A percentile compares a stretch with the other conserved stretches of the same genome.
phyloP scores from a whole-genome alignment of 2,329 filamentous ascomycete genomes.

The Aspergillus nomiae region DNA sequence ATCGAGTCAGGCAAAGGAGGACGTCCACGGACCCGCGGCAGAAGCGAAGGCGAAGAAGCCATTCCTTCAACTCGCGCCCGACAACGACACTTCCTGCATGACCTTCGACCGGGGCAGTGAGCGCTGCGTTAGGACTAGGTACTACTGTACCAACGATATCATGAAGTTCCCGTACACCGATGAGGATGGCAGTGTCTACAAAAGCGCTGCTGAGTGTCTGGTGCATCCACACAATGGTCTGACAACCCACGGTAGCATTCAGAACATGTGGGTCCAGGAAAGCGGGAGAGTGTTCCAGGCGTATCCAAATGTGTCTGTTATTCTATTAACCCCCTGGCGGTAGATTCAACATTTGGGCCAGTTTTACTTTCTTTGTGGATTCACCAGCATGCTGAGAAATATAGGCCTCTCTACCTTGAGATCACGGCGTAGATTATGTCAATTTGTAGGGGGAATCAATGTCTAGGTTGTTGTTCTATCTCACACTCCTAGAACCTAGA shows the following conservation, averaged over 20 bases:
- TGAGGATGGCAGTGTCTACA: neutral
- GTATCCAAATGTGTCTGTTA: no score
- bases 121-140: neutral
- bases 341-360: neutral
- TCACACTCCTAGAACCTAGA: no score
- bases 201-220: neutral
- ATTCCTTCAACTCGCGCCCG: neutral
- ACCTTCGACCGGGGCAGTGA: neutral
- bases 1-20: neutral
- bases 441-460: no score
- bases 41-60: neutral
- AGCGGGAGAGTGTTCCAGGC: neutral
- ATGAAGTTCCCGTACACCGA: neutral
- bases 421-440: no score
- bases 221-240: neutral
- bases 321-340: neutral
- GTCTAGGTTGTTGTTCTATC: no score
- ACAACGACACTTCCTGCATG: neutral
- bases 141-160: neutral
- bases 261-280: neutral
- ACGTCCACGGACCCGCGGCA: accelerated
- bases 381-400: no score
- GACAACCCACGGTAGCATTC: neutral
- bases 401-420: no score
- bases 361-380: neutral